Percentiles rank a stretch among this genome's conserved stretches.
These are phyloP conservation scores for Miscanthus sacchariflorus DNA, from an alignment of 202 grass and related monocot genomes.

Conservation along the genomic window DNA sequence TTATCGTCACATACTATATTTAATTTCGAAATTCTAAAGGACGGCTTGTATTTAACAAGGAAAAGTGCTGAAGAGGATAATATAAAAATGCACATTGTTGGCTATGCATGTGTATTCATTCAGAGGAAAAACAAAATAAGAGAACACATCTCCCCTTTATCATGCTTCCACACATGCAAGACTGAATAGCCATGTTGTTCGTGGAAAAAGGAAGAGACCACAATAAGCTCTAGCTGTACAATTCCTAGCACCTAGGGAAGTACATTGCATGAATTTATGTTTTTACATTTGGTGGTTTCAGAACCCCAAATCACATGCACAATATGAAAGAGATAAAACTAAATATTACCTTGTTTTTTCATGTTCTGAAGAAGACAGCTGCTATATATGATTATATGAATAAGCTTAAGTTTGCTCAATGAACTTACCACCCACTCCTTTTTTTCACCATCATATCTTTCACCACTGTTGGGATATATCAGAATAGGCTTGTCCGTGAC, in stretches of 20 bases:
- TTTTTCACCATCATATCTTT: conserved; percentile 87
- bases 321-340: conserved; percentile 14
- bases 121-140: not conserved
- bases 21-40: not conserved
- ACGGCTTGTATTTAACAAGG: not conserved
- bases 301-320: not conserved
- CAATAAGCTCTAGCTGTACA: not conserved
- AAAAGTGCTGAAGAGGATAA: not conserved
- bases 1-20: not conserved
- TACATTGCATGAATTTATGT: not conserved
- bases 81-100: not conserved
- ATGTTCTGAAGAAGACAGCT: not conserved
- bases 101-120: not conserved
- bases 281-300: not conserved
- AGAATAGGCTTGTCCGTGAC: conserved; percentile 92
- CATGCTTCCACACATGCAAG: not conserved
- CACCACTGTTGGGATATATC: conserved; percentile 99
- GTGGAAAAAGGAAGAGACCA: not conserved
- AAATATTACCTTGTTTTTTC: conserved; percentile 39
- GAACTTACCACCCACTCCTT: conserved; percentile 99
- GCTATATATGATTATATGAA: conserved; percentile 2
- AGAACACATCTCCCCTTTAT: not conserved
- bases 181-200: not conserved
- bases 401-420: not conserved
- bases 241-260: conserved; percentile 6